Base-by-base conservation (phyloP, 2,329 filamentous ascomycete species). In the Thelonectria discophora region DNA sequence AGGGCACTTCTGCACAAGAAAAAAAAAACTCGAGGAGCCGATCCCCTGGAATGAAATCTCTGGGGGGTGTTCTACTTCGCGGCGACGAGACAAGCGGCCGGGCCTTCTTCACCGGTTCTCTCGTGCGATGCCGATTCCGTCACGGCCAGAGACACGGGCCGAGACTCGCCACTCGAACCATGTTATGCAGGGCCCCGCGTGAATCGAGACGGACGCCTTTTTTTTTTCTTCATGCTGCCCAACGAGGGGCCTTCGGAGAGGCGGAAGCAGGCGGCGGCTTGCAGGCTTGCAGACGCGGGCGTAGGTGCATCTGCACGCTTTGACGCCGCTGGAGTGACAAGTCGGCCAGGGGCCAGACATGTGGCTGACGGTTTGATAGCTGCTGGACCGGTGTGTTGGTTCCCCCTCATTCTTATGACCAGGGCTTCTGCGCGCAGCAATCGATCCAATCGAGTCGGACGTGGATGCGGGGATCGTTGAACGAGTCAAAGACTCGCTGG, bases 381-480 rank as follows among this genome's bases (percentile, higher is more conserved):
- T 39, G 27, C 24, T 39, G 40, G 43, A 40, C 54, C 59, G 43
- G 32, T 49, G 46, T 45, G 39, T 54, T 47, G 43, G 47, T 40
- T 37, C 27, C 55, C 34, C 42, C 5, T 20, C 66, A 70, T 56
- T 39, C 5, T 20, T 67, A 70, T 56, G 60, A 59, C 43, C 63
- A 42, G 11, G 78, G 76, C 59, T 78, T 79, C 50, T 79, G 77
- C 2, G 74, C 78, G 74, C 76, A 79, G 47, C 76, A 71, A 40
- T 75, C 73, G n/a, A 74, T 65, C 75, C 76, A 79, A 54, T 73
- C 73, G 42, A 77, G 69, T 42, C 72, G 73, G 20, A 70, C 75
- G 56, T 77, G 77, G 12, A 77, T 69, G 42, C 64, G 63, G 24
- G 69, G 72, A 57, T 79, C 69, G 45, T 74, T 71, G 53, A 78